These are phyloP conservation scores for Xylaria acuta DNA, from an alignment of 495 filamentous ascomycete species.

Conservation along the genomic window DNA sequence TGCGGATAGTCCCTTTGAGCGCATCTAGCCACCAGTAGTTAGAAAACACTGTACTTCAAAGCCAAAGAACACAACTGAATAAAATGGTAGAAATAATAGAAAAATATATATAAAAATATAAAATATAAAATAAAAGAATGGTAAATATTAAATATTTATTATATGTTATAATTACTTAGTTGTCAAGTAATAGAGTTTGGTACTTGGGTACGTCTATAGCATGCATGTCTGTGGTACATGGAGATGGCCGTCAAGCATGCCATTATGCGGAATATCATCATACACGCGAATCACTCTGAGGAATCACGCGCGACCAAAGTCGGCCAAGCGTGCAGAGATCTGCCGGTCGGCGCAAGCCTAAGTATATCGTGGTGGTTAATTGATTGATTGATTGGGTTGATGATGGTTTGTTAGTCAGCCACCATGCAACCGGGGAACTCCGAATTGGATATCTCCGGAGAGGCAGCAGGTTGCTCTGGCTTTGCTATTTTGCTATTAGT, in stretches of 20 bases:
- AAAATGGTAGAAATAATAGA: too few relatives aligned
- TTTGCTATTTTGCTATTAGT: not conserved
- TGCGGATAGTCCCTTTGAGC: not conserved
- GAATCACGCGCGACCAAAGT: not conserved
- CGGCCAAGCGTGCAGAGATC: not conserved
- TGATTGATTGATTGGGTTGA: not conserved
- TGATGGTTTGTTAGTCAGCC: not conserved
- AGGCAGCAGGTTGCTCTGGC: not conserved
- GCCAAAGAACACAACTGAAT: too few relatives aligned
- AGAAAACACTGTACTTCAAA: too few relatives aligned
- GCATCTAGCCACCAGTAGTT: not conserved
- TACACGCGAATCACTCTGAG: not conserved
- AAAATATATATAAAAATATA: too few relatives aligned
- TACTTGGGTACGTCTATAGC: too few relatives aligned
- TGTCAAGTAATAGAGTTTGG: too few relatives aligned
- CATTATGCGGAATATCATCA: not conserved
- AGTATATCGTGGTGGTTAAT: not conserved
- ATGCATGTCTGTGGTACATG: too few relatives aligned
- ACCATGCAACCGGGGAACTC: not conserved
- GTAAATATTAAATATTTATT: too few relatives aligned
- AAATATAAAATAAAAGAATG: too few relatives aligned
- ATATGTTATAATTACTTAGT: too few relatives aligned
- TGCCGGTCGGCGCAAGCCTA: not conserved
- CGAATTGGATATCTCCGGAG: slow-evolving; percentile 12
- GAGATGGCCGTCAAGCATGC: not conserved